Percentiles rank a stretch among this genome's conserved stretches.
Evolutionary conservation across 441 rosid genomes (phyloP).

Genomic region (Gossypium davidsonii): DNA sequence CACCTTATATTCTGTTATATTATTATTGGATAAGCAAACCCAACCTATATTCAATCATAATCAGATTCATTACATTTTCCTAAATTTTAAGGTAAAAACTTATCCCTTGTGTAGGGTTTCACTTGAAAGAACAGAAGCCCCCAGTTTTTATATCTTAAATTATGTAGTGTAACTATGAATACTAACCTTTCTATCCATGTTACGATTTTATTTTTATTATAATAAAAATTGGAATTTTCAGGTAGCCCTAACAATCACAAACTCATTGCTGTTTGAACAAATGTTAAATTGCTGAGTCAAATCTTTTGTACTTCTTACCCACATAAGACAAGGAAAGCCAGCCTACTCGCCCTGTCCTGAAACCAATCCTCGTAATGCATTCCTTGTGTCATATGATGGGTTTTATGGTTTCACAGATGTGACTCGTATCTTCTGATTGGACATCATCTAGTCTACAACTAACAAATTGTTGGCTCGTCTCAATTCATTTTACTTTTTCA

Average conservation of each 20-base stretch:
- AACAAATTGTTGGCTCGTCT: conserved; percentile 15
- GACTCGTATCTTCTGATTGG: conserved; percentile 3
- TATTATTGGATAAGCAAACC: too few species aligned
- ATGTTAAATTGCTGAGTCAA: neutral
- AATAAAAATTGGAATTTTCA: neutral
- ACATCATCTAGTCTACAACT: conserved; percentile 12
- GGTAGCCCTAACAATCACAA: neutral
- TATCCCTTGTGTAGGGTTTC: neutral
- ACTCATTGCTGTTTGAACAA: conserved; percentile 15
- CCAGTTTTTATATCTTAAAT: neutral
- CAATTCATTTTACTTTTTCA: neutral
- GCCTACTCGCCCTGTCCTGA: conserved; percentile 10
- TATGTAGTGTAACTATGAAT: neutral
- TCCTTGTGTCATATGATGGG: neutral
- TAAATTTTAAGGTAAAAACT: neutral
- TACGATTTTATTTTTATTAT: neutral
- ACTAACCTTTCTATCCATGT: neutral
- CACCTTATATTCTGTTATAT: neutral
- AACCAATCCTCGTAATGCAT: neutral
- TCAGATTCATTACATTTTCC: neutral
- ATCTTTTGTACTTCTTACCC: conserved; percentile 2
- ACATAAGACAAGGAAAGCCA: conserved; percentile 15
- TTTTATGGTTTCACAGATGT: neutral
- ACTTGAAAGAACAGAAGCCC: neutral
- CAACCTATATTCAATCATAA: neutral